Evolutionary conservation across 371 early-diverging fungal species (phyloP).

Genomic region (Thermomucor indicae-seudaticae): DNA sequence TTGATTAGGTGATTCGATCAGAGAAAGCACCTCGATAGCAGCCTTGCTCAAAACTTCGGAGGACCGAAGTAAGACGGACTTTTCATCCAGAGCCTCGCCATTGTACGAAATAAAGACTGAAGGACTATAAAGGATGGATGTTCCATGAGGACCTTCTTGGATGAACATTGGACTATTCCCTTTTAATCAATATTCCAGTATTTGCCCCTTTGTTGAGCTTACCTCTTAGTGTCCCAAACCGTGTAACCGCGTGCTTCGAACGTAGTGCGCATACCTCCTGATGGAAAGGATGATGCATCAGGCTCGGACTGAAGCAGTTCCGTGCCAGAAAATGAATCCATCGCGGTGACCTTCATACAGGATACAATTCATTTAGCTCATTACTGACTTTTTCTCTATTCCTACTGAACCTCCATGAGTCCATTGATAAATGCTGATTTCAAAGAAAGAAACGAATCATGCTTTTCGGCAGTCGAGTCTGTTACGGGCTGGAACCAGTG

Average conservation of each 20-base stretch:
- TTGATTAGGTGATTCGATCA: constrained; percentile 61
- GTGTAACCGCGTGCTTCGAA: constrained; percentile 99
- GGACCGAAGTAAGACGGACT: constrained; percentile 93
- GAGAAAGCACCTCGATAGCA: constrained; percentile 72
- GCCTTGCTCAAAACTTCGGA: constrained; percentile 79
- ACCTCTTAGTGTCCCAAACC: constrained; percentile 93
- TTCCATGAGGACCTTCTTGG: constrained; percentile 89
- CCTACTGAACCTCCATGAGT: constrained; percentile 65
- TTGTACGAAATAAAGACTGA: constrained; percentile 98
- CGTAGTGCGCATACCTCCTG: constrained; percentile 96
- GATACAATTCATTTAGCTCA: neutral
- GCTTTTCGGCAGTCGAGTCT: constrained; percentile 97
- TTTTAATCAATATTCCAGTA: constrained; percentile 1
- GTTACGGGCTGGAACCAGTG: constrained; percentile 99
- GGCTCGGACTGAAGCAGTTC: constrained; percentile 98
- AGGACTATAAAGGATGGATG: constrained; percentile 90
- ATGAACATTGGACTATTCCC: constrained; percentile 91
- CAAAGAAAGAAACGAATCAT: constrained; percentile 93
- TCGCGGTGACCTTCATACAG: constrained; percentile 76
- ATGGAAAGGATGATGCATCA: constrained; percentile 99
- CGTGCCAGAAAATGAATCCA: constrained; percentile 94
- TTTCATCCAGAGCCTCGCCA: constrained; percentile 98
- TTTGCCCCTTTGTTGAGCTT: too few species aligned
- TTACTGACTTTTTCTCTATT: neutral
- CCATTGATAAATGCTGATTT: constrained; percentile 70